A percentile compares a stretch with the other conserved stretches of the same genome.
phyloP scores from a whole-genome alignment of 192 early-diverging fungal species.

The Helicostylum pulchrum region DNA sequence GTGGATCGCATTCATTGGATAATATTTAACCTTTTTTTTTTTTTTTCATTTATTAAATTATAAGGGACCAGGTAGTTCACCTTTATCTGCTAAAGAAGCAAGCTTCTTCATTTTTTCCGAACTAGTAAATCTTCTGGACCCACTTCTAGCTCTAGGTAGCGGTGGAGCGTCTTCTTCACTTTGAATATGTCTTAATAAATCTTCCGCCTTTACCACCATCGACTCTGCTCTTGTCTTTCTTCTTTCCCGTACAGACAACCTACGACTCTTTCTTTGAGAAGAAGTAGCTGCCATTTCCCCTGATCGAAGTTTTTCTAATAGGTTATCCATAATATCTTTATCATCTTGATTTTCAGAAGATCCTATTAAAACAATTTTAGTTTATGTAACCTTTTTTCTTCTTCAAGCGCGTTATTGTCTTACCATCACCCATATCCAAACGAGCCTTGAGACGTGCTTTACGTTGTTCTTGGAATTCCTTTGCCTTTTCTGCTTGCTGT shows the following conservation, averaged over 20 bases:
- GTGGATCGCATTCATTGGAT: too few species aligned
- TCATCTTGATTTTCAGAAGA: slow-evolving; percentile 49
- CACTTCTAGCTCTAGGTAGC: slow-evolving; percentile 11
- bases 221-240: slow-evolving; percentile 32
- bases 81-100: slow-evolving; percentile 23
- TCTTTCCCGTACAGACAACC: slow-evolving; percentile 22
- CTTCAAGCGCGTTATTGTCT: background rate
- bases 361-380: slow-evolving; percentile 7
- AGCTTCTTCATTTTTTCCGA: slow-evolving; percentile 25
- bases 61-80: too few species aligned
- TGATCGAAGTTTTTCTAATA: slow-evolving; percentile 68
- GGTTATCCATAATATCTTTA: slow-evolving; percentile 76
- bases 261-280: slow-evolving; percentile 23
- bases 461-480: slow-evolving; percentile 27
- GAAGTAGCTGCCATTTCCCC: slow-evolving; percentile 55
- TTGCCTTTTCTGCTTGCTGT: slow-evolving; percentile 40
- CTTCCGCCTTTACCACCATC: slow-evolving; percentile 39
- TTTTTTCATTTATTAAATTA: too few species aligned
- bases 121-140: slow-evolving; percentile 22
- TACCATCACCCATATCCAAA: slow-evolving; percentile 21
- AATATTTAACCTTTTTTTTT: too few species aligned
- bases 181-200: slow-evolving; percentile 41
- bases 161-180: slow-evolving; percentile 36
- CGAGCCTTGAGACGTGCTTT: slow-evolving; percentile 20
- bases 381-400: too few species aligned